Conservation (phyloP, 768 basidiomycete species). For the Mycena filopes region DNA sequence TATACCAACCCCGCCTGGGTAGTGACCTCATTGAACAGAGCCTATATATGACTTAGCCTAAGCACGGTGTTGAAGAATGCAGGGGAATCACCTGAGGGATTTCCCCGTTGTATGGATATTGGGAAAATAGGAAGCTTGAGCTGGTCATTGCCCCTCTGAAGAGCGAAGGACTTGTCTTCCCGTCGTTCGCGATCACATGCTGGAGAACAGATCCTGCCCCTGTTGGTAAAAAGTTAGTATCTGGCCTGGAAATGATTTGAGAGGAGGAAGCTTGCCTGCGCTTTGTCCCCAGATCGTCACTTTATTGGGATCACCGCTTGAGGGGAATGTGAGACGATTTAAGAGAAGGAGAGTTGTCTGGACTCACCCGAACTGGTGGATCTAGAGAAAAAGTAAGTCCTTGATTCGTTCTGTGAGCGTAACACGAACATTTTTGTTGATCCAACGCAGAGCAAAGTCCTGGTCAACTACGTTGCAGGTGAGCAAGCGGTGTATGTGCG, state of each 20-base stretch:
- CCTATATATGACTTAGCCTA: not conserved
- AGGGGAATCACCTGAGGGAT: conserved; percentile 31
- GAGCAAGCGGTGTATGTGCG: not conserved
- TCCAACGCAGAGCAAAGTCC: conserved; percentile 55
- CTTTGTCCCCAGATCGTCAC: conserved; percentile 59
- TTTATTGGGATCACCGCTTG: conserved; percentile 46
- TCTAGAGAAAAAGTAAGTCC: conserved; percentile 37
- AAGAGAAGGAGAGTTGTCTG: too few relatives aligned
- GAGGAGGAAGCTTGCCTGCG: conserved; percentile 45
- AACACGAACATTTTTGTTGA: conserved; percentile 48
- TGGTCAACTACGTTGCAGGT: conserved; percentile 49
- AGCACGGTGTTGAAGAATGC: too few relatives aligned
- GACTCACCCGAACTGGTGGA: conserved; percentile 46
- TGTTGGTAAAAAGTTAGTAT: conserved; percentile 2
- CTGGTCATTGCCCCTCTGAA: conserved; percentile 43
- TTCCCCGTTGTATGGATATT: conserved; percentile 42
- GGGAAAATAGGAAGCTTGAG: conserved; percentile 42
- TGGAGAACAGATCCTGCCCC: conserved; percentile 49
- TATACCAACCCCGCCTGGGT: conserved; percentile 13
- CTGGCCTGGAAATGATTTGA: not conserved
- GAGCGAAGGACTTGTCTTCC: conserved; percentile 41
- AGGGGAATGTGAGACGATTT: not conserved
- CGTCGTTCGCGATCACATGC: conserved; percentile 44
- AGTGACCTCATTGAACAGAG: conserved; percentile 12
- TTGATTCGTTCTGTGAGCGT: not conserved